These are phyloP conservation scores for Phoma sp. DNA, from an alignment of 2,329 filamentous ascomycete genomes.

Conservation along the genomic window DNA sequence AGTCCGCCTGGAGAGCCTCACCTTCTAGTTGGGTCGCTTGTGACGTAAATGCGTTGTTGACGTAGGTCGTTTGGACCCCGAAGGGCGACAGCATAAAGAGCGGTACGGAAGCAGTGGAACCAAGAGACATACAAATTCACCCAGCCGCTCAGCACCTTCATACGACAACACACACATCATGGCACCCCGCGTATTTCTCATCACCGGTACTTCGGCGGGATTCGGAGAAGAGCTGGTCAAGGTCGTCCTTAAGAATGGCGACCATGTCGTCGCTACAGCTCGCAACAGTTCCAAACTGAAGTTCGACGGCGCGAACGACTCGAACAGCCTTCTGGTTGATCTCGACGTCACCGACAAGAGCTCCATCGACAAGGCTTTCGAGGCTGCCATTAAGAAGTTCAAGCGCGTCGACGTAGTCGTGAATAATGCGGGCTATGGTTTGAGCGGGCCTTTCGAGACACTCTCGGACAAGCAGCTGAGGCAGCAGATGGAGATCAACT, in stretches of 20 bases:
- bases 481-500: conserved; percentile 65
- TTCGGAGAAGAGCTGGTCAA: conserved; percentile 55
- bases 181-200: conserved; percentile 55
- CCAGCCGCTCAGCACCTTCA: background rate
- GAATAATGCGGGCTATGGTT: conserved; percentile 68
- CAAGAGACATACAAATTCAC: background rate
- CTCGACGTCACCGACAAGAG: conserved; percentile 60
- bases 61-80: conserved; percentile 8
- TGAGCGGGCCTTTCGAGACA: conserved; percentile 61
- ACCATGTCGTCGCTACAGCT: conserved; percentile 55
- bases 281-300: conserved; percentile 53
- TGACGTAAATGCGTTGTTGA: conserved; percentile 6
- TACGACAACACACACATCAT: conserved; percentile 27
- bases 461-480: conserved; percentile 57
- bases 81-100: conserved; percentile 5
- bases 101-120: background rate
- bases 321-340: conserved; percentile 57
- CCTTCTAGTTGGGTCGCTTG: background rate
- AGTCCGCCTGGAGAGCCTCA: background rate
- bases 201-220: conserved; percentile 56
- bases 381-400: conserved; percentile 56
- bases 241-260: conserved; percentile 50
- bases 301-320: conserved; percentile 49
- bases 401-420: conserved; percentile 65
- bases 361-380: conserved; percentile 56